These are phyloP conservation scores for Geotrichum citri-aurantii DNA, from an alignment of 1,139 yeast species.

Conservation along the genomic window DNA sequence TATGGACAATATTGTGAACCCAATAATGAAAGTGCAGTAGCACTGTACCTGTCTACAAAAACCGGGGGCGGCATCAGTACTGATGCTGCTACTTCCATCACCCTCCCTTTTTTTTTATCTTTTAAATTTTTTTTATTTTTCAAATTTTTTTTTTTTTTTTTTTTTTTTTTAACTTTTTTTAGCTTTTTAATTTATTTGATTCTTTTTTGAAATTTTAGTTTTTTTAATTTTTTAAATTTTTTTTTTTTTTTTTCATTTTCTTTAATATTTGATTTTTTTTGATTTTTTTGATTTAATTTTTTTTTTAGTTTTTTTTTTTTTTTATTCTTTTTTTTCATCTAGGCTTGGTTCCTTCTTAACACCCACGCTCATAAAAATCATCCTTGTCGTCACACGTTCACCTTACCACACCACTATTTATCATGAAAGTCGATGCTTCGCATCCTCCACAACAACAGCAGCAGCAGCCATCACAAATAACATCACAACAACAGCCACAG, in stretches of 20 bases:
- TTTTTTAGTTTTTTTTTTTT: background rate
- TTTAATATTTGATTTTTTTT: too few relatives aligned
- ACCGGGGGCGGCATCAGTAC: too few relatives aligned
- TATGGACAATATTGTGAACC: background rate
- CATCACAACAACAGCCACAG: background rate
- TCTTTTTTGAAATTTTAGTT: too few relatives aligned
- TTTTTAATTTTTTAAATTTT: too few relatives aligned
- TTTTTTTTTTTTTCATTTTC: background rate
- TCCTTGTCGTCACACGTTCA: background rate
- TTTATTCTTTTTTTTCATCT: background rate
- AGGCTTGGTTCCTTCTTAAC: background rate
- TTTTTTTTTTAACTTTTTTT: too few relatives aligned
- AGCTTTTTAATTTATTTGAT: background rate
- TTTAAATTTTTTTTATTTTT: too few relatives aligned
- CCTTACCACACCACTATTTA: background rate
- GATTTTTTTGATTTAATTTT: background rate
- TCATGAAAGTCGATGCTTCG: background rate
- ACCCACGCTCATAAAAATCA: background rate
- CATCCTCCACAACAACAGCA: background rate
- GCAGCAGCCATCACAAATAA: background rate
- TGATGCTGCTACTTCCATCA: too few relatives aligned
- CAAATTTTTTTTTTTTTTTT: too few relatives aligned
- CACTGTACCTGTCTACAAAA: too few relatives aligned
- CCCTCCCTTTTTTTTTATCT: background rate
- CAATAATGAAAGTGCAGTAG: background rate